These are phyloP conservation scores for Astrocystis sublimbata DNA, from an alignment of 495 filamentous ascomycete species.

Conservation along the genomic window DNA sequence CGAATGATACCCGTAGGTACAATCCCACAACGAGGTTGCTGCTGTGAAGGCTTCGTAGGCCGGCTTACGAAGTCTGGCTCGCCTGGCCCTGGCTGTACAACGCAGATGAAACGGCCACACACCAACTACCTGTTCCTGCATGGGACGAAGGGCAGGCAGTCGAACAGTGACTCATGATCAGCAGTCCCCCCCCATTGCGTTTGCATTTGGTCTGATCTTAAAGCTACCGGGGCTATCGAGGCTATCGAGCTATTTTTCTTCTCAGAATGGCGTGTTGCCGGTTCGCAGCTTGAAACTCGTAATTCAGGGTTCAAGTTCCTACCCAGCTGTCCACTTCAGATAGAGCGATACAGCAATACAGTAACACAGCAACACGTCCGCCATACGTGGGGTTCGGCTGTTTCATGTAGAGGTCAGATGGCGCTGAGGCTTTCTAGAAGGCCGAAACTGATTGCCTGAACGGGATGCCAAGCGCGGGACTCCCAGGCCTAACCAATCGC, in stretches of 20 bases:
- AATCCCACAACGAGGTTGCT: too few species aligned
- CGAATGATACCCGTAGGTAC: too few species aligned
- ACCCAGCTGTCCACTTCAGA: conserved; percentile 9
- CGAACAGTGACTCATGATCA: not conserved
- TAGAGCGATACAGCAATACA: too few species aligned
- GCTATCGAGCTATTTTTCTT: too few species aligned
- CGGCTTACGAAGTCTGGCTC: too few species aligned
- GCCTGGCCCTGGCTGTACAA: not conserved
- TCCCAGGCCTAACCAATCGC: not conserved
- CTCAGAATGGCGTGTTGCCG: too few species aligned
- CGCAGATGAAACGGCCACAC: not conserved
- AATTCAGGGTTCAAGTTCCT: too few species aligned
- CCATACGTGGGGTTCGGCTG: not conserved
- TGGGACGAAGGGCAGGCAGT: not conserved
- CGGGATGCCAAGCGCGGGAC: conserved; percentile 8
- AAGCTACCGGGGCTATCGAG: too few species aligned
- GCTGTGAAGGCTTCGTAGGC: too few species aligned
- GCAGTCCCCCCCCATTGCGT: too few species aligned
- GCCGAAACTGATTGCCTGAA: not conserved
- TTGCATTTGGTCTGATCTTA: too few species aligned
- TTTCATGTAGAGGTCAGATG: conserved; percentile 13
- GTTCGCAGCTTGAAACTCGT: too few species aligned
- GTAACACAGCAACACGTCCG: conserved; percentile 3
- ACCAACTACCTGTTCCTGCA: conserved; percentile 1
- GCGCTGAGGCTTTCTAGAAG: conserved; percentile 12